A percentile compares a stretch with the other conserved stretches of the same genome.
Evolutionary conservation across 352 stramenopile genomes (phyloP).

Genomic region (Blastocystis sp.): DNA sequence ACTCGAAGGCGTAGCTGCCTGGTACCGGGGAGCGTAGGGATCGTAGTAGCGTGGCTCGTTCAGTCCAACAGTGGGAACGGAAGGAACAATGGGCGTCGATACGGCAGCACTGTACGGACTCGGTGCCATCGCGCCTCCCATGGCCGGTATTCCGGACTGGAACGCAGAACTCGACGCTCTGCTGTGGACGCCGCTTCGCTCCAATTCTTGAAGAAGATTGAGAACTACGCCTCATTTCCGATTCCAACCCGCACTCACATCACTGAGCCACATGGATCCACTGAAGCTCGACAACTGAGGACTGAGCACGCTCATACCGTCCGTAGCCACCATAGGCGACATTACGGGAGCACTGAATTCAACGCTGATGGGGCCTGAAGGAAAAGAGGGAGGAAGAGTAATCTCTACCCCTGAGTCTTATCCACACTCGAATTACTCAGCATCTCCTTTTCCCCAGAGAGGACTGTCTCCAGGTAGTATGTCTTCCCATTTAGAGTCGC

Average conservation of each 20-base stretch:
- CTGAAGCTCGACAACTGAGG: conserved; percentile 13
- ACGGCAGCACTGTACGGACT: neutral
- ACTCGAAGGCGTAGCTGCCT: neutral
- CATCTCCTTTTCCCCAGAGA: neutral
- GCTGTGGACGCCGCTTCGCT: neutral
- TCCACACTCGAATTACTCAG: neutral
- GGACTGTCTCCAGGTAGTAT: neutral
- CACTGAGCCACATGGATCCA: conserved; percentile 9
- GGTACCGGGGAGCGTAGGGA: too few relatives aligned
- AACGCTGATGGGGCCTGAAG: neutral
- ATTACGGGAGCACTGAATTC: conserved; percentile 11
- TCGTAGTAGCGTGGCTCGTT: neutral
- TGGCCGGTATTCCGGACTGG: neutral
- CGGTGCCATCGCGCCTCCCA: neutral
- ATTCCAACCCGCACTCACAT: neutral
- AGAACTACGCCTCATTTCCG: neutral
- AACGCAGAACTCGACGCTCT: neutral
- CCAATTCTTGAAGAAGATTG: neutral
- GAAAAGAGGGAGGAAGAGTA: neutral
- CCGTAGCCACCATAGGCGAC: neutral
- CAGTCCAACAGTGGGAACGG: neutral
- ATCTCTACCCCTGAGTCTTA: neutral
- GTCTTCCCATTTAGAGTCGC: neutral
- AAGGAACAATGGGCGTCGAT: neutral
- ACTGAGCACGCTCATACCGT: neutral